phyloP scores from a whole-genome alignment of 345 rosid species.

The Gossypium longicalyx region DNA sequence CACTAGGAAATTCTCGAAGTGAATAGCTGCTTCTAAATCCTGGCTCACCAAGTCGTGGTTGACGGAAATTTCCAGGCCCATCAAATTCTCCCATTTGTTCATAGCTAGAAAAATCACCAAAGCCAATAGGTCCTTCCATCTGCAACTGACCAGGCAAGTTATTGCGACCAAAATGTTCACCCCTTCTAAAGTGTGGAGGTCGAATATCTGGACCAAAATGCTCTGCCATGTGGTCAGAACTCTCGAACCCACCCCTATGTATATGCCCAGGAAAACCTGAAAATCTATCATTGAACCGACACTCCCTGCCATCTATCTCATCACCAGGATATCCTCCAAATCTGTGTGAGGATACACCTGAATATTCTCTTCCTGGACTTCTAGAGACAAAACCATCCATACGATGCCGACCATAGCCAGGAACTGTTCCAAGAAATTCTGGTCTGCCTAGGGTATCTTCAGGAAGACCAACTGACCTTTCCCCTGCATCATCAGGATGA shows the following conservation, averaged over 20 bases:
- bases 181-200: conserved; percentile 43
- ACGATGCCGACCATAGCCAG: conserved; percentile 36
- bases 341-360: conserved; percentile 32
- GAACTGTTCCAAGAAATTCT: conserved; percentile 35
- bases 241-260: conserved; percentile 48
- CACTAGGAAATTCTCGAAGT: conserved; percentile 33
- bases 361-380: conserved; percentile 53
- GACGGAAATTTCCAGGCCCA: conserved; percentile 35
- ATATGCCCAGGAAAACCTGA: conserved; percentile 35
- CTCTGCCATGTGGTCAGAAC: conserved; percentile 36
- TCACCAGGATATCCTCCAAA: conserved; percentile 37
- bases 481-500: conserved; percentile 29
- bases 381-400: conserved; percentile 42
- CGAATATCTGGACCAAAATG: conserved; percentile 36
- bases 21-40: conserved; percentile 59
- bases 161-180: conserved; percentile 46
- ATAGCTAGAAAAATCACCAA: conserved; percentile 35
- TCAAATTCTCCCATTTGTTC: conserved; percentile 39
- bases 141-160: conserved; percentile 25
- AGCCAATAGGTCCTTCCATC: conserved; percentile 31
- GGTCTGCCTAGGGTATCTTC: conserved; percentile 33
- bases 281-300: conserved; percentile 39
- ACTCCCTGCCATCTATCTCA: conserved; percentile 41
- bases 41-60: conserved; percentile 47
- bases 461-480: conserved; percentile 37